Evolutionary conservation across 2,329 filamentous ascomycete species (phyloP).

Genomic region (Colletotrichum simmondsii): DNA sequence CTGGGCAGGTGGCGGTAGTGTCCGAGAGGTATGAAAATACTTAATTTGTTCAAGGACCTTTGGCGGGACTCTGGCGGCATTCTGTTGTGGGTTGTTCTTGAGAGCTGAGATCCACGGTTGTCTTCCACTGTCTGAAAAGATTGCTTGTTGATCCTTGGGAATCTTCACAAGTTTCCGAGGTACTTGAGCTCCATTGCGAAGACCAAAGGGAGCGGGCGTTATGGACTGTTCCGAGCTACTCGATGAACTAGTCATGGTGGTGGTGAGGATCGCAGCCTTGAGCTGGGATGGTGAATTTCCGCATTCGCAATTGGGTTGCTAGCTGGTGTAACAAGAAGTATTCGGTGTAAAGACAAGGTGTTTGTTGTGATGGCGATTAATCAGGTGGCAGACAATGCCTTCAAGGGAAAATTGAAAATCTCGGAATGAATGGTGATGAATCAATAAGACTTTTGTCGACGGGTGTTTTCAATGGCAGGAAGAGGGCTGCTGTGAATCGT

Average conservation of each 20-base stretch:
- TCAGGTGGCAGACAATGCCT: background rate
- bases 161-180: slow-evolving; percentile 45
- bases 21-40: slow-evolving; percentile 32
- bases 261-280: background rate
- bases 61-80: slow-evolving; percentile 46
- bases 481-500: background rate
- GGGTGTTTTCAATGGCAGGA: background rate
- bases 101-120: slow-evolving; percentile 48
- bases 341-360: background rate
- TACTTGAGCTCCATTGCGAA: slow-evolving; percentile 20
- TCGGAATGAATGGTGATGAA: background rate
- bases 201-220: background rate
- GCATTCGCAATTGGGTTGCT: slow-evolving; percentile 1
- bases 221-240: slow-evolving; percentile 24
- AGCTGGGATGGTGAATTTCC: background rate
- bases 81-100: slow-evolving; percentile 37
- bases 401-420: background rate
- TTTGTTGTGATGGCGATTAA: background rate
- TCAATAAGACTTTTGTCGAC: background rate
- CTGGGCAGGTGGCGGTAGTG: slow-evolving; percentile 30
- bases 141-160: slow-evolving; percentile 49
- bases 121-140: slow-evolving; percentile 45
- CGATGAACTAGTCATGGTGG: slow-evolving; percentile 3
- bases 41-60: slow-evolving; percentile 47
- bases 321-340: background rate